Conservation (phyloP, 352 stramenopile species). For the Globisporangium splendens region DNA sequence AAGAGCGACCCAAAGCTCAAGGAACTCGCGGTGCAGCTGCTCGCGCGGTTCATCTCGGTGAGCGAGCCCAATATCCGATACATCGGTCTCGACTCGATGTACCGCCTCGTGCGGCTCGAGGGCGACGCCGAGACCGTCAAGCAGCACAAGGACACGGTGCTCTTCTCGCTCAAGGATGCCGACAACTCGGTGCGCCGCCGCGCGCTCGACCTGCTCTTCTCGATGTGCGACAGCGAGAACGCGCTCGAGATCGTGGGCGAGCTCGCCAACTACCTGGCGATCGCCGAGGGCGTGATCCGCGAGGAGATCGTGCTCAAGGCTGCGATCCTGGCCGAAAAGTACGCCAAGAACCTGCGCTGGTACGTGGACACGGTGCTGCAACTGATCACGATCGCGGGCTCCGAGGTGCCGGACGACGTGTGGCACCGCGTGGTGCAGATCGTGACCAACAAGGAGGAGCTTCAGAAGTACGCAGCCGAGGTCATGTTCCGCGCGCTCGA, state of each 20-base stretch:
- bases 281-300: conserved; percentile 91
- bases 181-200: conserved; percentile 95
- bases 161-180: conserved; percentile 96
- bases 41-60: conserved; percentile 97
- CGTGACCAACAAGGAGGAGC: conserved; percentile 96
- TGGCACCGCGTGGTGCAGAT: conserved; percentile 99
- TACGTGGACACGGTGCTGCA: conserved; percentile 99
- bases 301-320: conserved; percentile 98
- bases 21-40: conserved; percentile 89
- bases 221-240: conserved; percentile 96
- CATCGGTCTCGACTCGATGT: conserved; percentile 96
- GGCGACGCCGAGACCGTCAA: conserved; percentile 86
- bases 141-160: conserved; percentile 93
- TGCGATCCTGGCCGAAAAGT: conserved; percentile 97
- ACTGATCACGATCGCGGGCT: conserved; percentile 93
- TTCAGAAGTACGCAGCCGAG: conserved; percentile 93
- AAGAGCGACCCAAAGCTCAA: conserved; percentile 82
- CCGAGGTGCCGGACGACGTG: conserved; percentile 93
- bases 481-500: conserved; percentile 95
- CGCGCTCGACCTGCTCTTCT: conserved; percentile 96
- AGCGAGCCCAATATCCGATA: conserved; percentile 98
- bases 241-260: conserved; percentile 95
- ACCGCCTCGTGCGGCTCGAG: conserved; percentile 89
- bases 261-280: conserved; percentile 92
- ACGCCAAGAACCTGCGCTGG: conserved; percentile 92